Evolutionary conservation across 805 yeast genomes (phyloP).

Genomic region (Metschnikowia noctiluminum): DNA sequence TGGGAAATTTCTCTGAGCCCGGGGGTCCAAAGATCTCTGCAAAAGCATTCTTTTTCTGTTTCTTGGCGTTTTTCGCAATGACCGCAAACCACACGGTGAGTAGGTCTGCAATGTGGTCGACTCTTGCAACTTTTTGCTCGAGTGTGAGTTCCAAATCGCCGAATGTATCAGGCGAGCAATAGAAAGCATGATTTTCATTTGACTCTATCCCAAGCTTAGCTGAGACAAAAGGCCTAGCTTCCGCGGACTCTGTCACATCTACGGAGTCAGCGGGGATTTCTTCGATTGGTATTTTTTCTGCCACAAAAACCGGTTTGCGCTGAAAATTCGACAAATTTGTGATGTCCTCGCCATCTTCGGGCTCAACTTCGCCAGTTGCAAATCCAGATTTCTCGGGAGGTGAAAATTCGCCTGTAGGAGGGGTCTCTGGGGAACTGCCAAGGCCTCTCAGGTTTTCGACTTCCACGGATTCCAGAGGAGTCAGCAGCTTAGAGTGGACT

Average conservation of each 20-base stretch:
- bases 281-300: not conserved
- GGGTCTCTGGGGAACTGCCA: not conserved
- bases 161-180: not conserved
- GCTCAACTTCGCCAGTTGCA: not conserved
- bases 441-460: not conserved
- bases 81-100: constrained; percentile 23
- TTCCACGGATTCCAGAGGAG: not conserved
- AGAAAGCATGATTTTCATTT: not conserved
- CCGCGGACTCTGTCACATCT: constrained; percentile 11
- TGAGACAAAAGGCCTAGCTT: not conserved
- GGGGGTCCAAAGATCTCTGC: constrained; percentile 21
- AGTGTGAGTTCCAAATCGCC: constrained; percentile 18
- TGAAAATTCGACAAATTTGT: constrained; percentile 3
- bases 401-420: not conserved
- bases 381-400: not conserved
- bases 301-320: not conserved
- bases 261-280: not conserved
- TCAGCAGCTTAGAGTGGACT: not conserved
- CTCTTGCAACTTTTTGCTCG: constrained; percentile 19
- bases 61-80: constrained; percentile 10
- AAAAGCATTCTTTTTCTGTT: constrained; percentile 11
- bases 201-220: not conserved
- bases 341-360: constrained; percentile 16
- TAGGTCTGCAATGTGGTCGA: constrained; percentile 19
- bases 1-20: constrained; percentile 14